Base-by-base conservation (phyloP, 2,329 filamentous ascomycete genomes). In the Neoascochyta sp. region DNA sequence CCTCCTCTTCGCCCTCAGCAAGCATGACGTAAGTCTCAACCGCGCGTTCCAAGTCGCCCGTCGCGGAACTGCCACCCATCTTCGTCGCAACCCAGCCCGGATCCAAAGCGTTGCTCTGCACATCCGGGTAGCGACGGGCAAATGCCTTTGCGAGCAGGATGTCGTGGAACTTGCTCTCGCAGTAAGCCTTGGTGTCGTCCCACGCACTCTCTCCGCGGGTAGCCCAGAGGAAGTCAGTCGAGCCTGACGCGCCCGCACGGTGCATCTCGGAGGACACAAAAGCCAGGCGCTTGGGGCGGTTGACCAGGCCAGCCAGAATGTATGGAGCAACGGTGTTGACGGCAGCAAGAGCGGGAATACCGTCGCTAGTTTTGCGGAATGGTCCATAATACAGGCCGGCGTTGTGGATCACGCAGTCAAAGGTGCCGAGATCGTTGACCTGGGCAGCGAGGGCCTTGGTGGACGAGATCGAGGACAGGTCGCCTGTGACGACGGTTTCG, bases 321-420 rank as follows among this genome's bases (percentile, higher is more conserved):
- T 78, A 80, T 0, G 76, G 75, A 10, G 76, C 74, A 0, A 80
- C 45, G 0, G 67, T 74, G 43, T 80, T 80, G 24, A 78, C 73
- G 0, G 72, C 66, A 26, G 76, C 73, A 1, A 76, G 61, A 2
- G 64, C 62, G 0, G 73, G 68, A 13, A 75, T 61, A 7, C 65
- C 66, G 22, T 74, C 69, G 4, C 46, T 50, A 0, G 68, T 73
- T 34, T 67, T 68, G 29, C 47, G 57, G 37, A 56, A 65, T 22
- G 52, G 63, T 10, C 68, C 67, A 16, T 54, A 55, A 32, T 68
- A 70, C 14, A 75, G 42, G 3, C 74, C 75, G 0, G 76, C 76
- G 38, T 79, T 80, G 61, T 79, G 75, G 11, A 80, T 64, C 9
- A 80, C 62, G 14, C 66, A 64, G 47, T 80, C 76, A 47, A 74